Percentiles rank a stretch among this genome's conserved stretches.
Conservation (phyloP, 148 eudicot genomes). For the Vaccinium darrowii region DNA sequence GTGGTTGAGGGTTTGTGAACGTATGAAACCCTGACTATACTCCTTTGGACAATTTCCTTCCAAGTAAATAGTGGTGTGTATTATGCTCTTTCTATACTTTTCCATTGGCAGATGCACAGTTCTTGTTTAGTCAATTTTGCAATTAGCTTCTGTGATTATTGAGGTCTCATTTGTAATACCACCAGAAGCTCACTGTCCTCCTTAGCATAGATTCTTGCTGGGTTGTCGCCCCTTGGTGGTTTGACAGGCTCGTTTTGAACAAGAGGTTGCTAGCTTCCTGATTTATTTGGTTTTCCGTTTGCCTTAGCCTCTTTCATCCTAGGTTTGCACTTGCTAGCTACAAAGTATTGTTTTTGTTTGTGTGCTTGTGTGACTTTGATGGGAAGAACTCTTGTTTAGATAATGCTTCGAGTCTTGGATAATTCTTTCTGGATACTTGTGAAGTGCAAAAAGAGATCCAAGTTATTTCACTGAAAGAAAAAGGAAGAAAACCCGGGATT, state of each 20-base stretch:
- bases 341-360: background rate
- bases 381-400: background rate
- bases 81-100: background rate
- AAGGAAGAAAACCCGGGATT: no score
- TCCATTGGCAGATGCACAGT: background rate
- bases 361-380: background rate
- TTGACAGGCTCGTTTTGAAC: background rate
- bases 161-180: background rate
- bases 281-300: background rate
- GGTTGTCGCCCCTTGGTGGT: background rate
- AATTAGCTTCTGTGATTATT: background rate
- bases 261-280: background rate
- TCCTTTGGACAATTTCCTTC: background rate
- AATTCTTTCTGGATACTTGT: background rate
- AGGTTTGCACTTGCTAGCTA: background rate
- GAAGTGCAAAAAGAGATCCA: no score
- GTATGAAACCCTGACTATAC: background rate
- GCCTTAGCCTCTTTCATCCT: background rate
- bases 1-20: background rate
- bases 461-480: no score
- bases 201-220: background rate
- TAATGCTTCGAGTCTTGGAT: background rate
- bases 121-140: background rate
- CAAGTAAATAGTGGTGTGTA: background rate
- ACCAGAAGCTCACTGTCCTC: background rate